These are phyloP conservation scores for Wickerhamiella azyma DNA, from an alignment of 805 yeast genomes.

Conservation along the genomic window DNA sequence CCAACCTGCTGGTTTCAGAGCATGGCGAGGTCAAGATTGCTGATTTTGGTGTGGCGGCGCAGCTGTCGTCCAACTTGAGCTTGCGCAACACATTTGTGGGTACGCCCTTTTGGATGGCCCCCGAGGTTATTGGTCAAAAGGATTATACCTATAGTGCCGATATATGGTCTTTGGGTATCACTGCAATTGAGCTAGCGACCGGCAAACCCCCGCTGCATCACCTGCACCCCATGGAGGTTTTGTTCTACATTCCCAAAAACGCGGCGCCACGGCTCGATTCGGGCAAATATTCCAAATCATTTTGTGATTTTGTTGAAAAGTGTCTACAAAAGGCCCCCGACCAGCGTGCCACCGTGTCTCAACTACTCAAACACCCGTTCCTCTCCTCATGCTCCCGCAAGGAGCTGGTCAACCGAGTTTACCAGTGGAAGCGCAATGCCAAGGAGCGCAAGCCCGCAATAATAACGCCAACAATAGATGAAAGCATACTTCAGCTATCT, in stretches of 20 bases:
- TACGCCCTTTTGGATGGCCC: constrained; percentile 92
- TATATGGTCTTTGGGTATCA: constrained; percentile 70
- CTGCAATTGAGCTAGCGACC: constrained; percentile 55
- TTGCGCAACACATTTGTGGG: constrained; percentile 35
- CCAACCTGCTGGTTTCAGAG: constrained; percentile 62
- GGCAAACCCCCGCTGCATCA: constrained; percentile 58
- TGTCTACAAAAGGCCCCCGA: constrained; percentile 64
- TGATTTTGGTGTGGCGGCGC: constrained; percentile 93
- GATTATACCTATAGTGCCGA: constrained; percentile 60
- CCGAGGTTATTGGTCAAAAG: constrained; percentile 88
- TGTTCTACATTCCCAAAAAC: constrained; percentile 37
- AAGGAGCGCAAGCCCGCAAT: neutral
- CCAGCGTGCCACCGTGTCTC: constrained; percentile 49
- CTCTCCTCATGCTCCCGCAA: constrained; percentile 20
- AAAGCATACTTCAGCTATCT: neutral
- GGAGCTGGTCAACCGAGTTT: constrained; percentile 14
- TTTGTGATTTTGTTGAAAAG: constrained; percentile 50
- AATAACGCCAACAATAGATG: constrained; percentile 7
- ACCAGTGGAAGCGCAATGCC: constrained; percentile 9
- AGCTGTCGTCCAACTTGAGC: constrained; percentile 42
- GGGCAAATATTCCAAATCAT: constrained; percentile 33
- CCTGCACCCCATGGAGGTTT: constrained; percentile 41
- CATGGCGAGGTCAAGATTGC: constrained; percentile 74
- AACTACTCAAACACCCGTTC: constrained; percentile 52
- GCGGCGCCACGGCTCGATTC: constrained; percentile 32